Conservation (phyloP, 140 eudicot genomes). For the Cichorium intybus region DNA sequence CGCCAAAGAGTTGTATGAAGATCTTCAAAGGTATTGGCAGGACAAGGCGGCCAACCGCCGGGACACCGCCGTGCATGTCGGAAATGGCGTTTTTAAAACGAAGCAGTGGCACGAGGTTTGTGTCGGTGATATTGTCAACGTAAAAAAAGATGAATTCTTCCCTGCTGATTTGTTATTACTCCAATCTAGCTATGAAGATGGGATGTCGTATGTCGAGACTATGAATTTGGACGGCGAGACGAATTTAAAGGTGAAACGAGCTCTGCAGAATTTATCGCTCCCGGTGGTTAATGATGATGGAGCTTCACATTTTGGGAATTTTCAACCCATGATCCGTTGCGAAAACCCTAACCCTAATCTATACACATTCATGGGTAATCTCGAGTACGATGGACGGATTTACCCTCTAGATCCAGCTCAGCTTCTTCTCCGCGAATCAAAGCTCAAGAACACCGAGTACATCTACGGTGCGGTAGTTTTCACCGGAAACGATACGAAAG, state of each 20-base stretch:
- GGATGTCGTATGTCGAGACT: constrained; percentile 67
- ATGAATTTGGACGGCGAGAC: constrained; percentile 81
- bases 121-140: constrained; percentile 61
- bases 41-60: constrained; percentile 48
- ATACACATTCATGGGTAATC: constrained; percentile 57
- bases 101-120: constrained; percentile 43
- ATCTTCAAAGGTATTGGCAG: constrained; percentile 50
- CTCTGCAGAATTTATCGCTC: constrained; percentile 37
- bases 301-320: constrained; percentile 30
- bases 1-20: constrained; percentile 50
- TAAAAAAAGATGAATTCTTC: constrained; percentile 53
- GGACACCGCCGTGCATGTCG: constrained; percentile 38
- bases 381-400: constrained; percentile 28
- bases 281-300: constrained; percentile 25
- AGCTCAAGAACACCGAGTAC: constrained; percentile 56
- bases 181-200: constrained; percentile 67
- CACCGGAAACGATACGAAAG: constrained; percentile 64
- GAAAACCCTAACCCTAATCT: constrained; percentile 67
- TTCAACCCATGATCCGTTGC: constrained; percentile 38
- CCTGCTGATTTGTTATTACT: constrained; percentile 60
- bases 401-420: constrained; percentile 43
- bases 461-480: constrained; percentile 57
- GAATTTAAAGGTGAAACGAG: constrained; percentile 52
- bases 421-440: constrained; percentile 61
- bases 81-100: constrained; percentile 33